phyloP scores from a whole-genome alignment of 2,329 filamentous ascomycete species.

The Fusarium metavorans region DNA sequence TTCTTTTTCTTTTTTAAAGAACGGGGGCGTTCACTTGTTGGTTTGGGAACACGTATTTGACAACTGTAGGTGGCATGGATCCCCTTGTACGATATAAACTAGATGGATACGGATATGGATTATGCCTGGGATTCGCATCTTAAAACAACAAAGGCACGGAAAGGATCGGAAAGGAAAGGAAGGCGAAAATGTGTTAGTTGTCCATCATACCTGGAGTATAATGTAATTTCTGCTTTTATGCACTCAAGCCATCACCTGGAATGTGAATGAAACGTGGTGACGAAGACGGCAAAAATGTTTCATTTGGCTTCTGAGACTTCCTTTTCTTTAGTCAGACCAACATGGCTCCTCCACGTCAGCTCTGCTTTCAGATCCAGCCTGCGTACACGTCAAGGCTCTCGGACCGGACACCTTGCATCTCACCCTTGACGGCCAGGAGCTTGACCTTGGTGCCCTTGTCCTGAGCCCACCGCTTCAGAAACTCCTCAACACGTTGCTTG shows the following conservation, averaged over 20 bases:
- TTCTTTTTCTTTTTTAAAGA: neutral
- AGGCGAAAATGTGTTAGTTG: constrained; percentile 13
- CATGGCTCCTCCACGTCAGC: neutral
- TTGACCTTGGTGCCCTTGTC: constrained; percentile 73
- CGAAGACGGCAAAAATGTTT: constrained; percentile 14
- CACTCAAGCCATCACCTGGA: constrained; percentile 4
- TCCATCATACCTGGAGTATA: constrained; percentile 34
- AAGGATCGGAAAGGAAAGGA: neutral
- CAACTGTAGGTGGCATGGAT: neutral
- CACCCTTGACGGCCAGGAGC: constrained; percentile 76
- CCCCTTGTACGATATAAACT: constrained; percentile 26
- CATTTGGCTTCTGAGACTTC: constrained; percentile 31
- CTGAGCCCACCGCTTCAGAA: constrained; percentile 74
- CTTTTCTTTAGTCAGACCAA: constrained; percentile 7
- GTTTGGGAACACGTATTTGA: neutral
- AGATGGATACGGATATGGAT: neutral
- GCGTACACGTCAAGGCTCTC: constrained; percentile 60
- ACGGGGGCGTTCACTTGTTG: constrained; percentile 19
- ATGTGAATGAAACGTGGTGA: constrained; percentile 33
- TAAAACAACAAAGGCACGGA: neutral
- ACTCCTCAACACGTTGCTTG: constrained; percentile 67
- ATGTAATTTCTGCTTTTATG: constrained; percentile 31
- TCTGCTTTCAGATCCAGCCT: constrained; percentile 54
- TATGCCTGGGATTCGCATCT: neutral
- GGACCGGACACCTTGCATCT: constrained; percentile 73